Evolutionary conservation across 192 early-diverging fungal species (phyloP).

Genomic region (Rhizophlyctis rosea): DNA sequence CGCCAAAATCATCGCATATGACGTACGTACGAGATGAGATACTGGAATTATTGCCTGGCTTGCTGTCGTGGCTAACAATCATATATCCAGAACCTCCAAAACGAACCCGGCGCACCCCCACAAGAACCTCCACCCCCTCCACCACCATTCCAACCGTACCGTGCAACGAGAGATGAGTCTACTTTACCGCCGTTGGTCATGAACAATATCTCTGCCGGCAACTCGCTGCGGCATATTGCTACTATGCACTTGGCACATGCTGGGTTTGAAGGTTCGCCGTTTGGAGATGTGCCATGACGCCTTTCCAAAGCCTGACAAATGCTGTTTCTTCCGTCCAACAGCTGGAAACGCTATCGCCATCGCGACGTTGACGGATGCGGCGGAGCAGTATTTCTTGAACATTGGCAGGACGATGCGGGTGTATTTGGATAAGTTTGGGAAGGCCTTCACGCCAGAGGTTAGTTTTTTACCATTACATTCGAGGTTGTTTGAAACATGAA

Average conservation of each 20-base stretch:
- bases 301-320: background rate
- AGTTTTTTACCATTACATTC: too few relatives aligned
- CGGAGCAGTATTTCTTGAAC: conserved; percentile 76
- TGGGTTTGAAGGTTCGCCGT: conserved; percentile 76
- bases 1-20: conserved; percentile 55
- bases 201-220: conserved; percentile 54
- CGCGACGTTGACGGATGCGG: conserved; percentile 72
- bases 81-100: too few relatives aligned
- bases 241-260: conserved; percentile 48
- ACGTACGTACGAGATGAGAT: too few relatives aligned
- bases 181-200: conserved; percentile 50
- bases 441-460: conserved; percentile 74
- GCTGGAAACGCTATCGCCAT: conserved; percentile 58
- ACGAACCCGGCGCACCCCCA: too few relatives aligned
- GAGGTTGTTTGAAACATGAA: background rate
- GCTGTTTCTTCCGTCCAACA: conserved; percentile 9
- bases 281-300: background rate
- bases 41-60: too few relatives aligned
- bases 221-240: conserved; percentile 54
- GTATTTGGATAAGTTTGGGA: conserved; percentile 73
- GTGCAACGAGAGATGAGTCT: conserved; percentile 15
- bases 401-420: conserved; percentile 75
- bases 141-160: background rate
- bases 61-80: too few relatives aligned
- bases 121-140: background rate